Conservation (phyloP, 345 rosid genomes). For the Lagerstroemia speciosa region DNA sequence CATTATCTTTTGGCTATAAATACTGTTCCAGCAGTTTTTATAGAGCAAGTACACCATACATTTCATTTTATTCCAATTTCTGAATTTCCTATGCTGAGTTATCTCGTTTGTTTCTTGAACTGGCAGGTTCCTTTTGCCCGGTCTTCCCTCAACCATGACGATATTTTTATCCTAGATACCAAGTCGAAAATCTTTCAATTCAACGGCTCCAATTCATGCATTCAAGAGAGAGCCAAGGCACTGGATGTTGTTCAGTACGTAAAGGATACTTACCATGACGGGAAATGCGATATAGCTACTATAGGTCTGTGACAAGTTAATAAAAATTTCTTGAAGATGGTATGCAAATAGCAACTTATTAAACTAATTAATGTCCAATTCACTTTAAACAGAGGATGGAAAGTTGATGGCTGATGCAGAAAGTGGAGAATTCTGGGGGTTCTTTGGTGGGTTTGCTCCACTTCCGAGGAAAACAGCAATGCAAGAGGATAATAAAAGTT, state of each 20-base stretch:
- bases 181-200: conserved; percentile 88
- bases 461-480: conserved; percentile 64
- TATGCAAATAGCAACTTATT: background rate
- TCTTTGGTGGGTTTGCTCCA: conserved; percentile 99
- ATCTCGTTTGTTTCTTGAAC: background rate
- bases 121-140: conserved; percentile 82
- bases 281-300: conserved; percentile 87
- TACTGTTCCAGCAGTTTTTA: no score
- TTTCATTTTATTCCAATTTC: background rate
- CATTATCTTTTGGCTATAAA: no score
- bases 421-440: conserved; percentile 94
- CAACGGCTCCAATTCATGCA: conserved; percentile 87
- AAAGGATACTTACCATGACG: conserved; percentile 91
- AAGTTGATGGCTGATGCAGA: conserved; percentile 99
- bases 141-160: conserved; percentile 91
- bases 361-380: conserved; percentile 3
- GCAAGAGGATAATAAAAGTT: conserved; percentile 35
- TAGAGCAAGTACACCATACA: no score
- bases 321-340: background rate
- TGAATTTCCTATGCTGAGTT: background rate
- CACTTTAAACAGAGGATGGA: conserved; percentile 67
- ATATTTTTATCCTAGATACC: conserved; percentile 92
- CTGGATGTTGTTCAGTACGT: conserved; percentile 93
- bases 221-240: conserved; percentile 99
- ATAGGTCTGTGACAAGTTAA: conserved; percentile 51